Conservation (phyloP, 129 eudicot genomes). For the Calendula officinalis region DNA sequence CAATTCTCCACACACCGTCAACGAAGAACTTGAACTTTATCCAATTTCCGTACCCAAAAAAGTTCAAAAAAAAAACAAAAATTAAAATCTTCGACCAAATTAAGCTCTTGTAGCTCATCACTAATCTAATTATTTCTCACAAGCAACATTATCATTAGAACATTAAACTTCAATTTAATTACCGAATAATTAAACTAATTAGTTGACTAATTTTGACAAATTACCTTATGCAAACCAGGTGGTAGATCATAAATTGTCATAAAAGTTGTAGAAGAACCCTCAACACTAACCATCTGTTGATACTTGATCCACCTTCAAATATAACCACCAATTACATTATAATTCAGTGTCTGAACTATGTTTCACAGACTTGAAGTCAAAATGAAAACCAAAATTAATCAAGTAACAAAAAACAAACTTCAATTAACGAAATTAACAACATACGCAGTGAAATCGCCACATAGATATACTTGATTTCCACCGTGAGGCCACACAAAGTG, state of each 20-base stretch:
- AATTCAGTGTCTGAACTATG: constrained; percentile 16
- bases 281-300: constrained; percentile 47
- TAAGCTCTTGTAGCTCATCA: background rate
- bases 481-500: constrained; percentile 64
- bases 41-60: constrained; percentile 11
- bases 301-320: constrained; percentile 55
- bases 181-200: background rate
- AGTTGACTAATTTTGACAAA: background rate
- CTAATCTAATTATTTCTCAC: constrained; percentile 9
- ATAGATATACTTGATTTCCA: constrained; percentile 50
- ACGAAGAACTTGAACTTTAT: constrained; percentile 70
- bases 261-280: constrained; percentile 53
- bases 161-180: constrained; percentile 3
- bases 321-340: constrained; percentile 27
- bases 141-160: constrained; percentile 9
- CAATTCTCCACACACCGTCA: constrained; percentile 66
- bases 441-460: constrained; percentile 59
- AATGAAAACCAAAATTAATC: constrained; percentile 6
- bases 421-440: constrained; percentile 16
- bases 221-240: constrained; percentile 63
- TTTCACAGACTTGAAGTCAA: constrained; percentile 21
- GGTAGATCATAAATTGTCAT: constrained; percentile 57
- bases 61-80: background rate
- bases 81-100: background rate
- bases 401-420: background rate